Percentiles rank a stretch among this genome's conserved stretches.
Conservation (phyloP, 345 rosid species). For the Iberis pinnata region DNA sequence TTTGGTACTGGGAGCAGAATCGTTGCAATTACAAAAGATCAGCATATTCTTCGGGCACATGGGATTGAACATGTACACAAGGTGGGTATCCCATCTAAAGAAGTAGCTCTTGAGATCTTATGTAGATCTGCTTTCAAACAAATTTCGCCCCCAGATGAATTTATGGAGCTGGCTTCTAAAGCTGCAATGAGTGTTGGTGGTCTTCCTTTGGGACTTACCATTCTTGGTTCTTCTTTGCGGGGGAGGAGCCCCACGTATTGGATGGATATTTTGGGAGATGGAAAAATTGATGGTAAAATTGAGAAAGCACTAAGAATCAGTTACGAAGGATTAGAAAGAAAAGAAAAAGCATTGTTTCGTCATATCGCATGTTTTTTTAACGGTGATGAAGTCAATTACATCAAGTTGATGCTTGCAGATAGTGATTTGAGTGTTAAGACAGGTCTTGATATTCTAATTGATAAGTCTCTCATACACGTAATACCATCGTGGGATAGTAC, state of each 20-base stretch:
- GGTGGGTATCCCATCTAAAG: slow-evolving; percentile 1
- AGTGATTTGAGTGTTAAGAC: slow-evolving; percentile 8
- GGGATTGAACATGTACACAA: not conserved
- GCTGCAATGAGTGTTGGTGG: slow-evolving; percentile 8
- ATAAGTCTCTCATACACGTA: slow-evolving; percentile 20
- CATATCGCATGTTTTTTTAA: slow-evolving; percentile 34
- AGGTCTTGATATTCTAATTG: not conserved
- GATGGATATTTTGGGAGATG: slow-evolving; percentile 16
- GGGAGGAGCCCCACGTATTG: too few species aligned
- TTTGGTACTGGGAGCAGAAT: slow-evolving; percentile 47
- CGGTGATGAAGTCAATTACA: not conserved
- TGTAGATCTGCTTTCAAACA: slow-evolving; percentile 15
- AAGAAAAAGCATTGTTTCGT: slow-evolving; percentile 25
- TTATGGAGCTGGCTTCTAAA: slow-evolving; percentile 1
- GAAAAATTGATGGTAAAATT: slow-evolving; percentile 9
- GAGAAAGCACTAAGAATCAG: slow-evolving; percentile 19
- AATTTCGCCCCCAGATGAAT: slow-evolving; percentile 4
- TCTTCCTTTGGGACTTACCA: slow-evolving; percentile 35
- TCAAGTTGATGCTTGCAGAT: slow-evolving; percentile 7
- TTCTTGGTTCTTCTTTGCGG: slow-evolving; percentile 18
- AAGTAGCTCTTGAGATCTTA: slow-evolving; percentile 23
- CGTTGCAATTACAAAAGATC: slow-evolving; percentile 46
- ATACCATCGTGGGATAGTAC: not conserved
- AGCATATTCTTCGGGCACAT: slow-evolving; percentile 1
- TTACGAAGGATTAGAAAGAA: slow-evolving; percentile 17